phyloP scores from a whole-genome alignment of 2,329 filamentous ascomycete species.

The Tricladium varicosporioides region DNA sequence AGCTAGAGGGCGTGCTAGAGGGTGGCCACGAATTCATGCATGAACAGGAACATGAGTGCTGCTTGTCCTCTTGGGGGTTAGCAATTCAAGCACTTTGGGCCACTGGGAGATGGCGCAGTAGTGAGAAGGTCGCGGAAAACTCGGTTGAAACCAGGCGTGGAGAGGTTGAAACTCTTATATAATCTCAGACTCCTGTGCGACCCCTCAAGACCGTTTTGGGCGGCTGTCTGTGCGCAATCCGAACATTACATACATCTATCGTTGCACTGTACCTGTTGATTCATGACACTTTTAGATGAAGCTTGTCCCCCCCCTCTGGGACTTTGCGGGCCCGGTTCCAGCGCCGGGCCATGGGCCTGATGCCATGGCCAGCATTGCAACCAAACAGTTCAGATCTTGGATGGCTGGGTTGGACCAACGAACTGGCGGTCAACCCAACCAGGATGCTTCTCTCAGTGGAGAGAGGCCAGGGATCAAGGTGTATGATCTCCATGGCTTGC shows the following conservation, averaged over 20 bases:
- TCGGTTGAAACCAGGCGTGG: constrained; percentile 32
- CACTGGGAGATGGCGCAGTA: constrained; percentile 11
- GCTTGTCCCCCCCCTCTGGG: constrained; percentile 16
- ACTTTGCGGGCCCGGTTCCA: not conserved
- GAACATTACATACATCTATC: constrained; percentile 24
- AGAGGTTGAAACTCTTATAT: constrained; percentile 34
- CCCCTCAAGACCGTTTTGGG: constrained; percentile 32
- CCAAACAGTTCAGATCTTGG: constrained; percentile 28
- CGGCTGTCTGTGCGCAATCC: constrained; percentile 33
- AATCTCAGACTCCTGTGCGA: constrained; percentile 31
- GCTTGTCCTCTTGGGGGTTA: constrained; percentile 24
- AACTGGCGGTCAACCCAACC: constrained; percentile 36
- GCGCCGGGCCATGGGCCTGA: constrained; percentile 6
- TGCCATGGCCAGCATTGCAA: constrained; percentile 20
- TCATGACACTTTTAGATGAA: constrained; percentile 23
- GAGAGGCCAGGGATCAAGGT: constrained; percentile 26
- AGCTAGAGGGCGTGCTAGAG: constrained; percentile 18
- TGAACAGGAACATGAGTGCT: constrained; percentile 32
- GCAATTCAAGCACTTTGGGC: not conserved
- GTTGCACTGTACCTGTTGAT: constrained; percentile 22
- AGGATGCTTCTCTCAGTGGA: constrained; percentile 19
- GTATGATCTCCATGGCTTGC: constrained; percentile 36
- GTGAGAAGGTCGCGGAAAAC: constrained; percentile 19
- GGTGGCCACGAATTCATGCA: constrained; percentile 37
- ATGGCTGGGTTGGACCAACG: constrained; percentile 22